Conservation (phyloP, 1,284 basidiomycete species). For the Golubevia pallescens region DNA sequence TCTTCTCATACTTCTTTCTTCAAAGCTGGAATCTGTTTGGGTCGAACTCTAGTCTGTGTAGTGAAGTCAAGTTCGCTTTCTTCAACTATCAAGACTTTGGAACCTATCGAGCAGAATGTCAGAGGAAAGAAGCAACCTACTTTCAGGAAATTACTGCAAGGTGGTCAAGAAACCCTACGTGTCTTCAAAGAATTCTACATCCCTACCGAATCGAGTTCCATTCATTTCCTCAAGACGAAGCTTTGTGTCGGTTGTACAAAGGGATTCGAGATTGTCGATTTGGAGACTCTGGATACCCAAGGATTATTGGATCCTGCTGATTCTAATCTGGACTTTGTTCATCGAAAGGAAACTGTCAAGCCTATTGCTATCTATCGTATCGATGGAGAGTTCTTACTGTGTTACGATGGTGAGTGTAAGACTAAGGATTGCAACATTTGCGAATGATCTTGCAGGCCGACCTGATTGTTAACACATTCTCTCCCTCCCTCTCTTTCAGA, state of each 20-base stretch:
- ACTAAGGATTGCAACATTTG: not conserved
- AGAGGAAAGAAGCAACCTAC: slow-evolving; percentile 77
- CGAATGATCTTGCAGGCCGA: no score
- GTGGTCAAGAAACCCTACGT: slow-evolving; percentile 90
- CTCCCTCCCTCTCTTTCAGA: slow-evolving; percentile 68
- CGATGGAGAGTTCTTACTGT: slow-evolving; percentile 93
- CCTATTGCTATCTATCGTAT: slow-evolving; percentile 97
- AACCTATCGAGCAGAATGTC: slow-evolving; percentile 89
- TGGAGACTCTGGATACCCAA: slow-evolving; percentile 96
- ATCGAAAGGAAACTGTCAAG: slow-evolving; percentile 83
- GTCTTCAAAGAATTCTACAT: slow-evolving; percentile 97
- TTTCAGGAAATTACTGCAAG: slow-evolving; percentile 89
- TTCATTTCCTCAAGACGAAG: slow-evolving; percentile 97
- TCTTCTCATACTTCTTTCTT: slow-evolving; percentile 97
- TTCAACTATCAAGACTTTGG: slow-evolving; percentile 95
- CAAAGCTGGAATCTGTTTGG: slow-evolving; percentile 91
- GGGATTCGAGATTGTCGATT: slow-evolving; percentile 99
- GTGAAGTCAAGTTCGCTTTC: slow-evolving; percentile 94
- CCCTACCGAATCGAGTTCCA: slow-evolving; percentile 92
- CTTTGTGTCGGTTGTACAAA: slow-evolving; percentile 96
- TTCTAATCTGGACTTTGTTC: slow-evolving; percentile 87
- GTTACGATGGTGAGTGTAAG: slow-evolving; percentile 83
- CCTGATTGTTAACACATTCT: no score
- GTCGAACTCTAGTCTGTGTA: slow-evolving; percentile 92
- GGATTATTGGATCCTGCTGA: slow-evolving; percentile 93